Evolutionary conservation across 768 basidiomycete genomes (phyloP), one percentile per base, ranked within the genome.

Genomic region (Butyriboletus loyo): DNA sequence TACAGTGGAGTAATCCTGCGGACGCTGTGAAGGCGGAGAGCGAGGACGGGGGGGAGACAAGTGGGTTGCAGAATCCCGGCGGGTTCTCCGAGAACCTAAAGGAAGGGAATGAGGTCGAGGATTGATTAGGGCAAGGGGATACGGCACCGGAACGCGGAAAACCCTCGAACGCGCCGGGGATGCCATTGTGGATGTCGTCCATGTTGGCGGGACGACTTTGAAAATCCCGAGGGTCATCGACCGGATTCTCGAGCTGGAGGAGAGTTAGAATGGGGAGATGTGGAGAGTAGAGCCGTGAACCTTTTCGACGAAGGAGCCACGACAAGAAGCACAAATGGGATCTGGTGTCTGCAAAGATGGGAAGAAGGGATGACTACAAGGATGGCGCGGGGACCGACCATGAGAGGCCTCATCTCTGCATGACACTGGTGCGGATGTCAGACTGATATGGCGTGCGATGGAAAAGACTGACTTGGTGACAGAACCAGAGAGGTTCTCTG

Each of bases 321-420:
- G 77, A 70, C 92, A 96, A 22, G 85, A 87, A 44, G 91, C 83
- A 67, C 92, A 96, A 39, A 85, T 80, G 13, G 90, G 88, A 72
- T 92, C 81, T 36, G 90, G 90, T 4, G 83, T 78, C 90, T 92
- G 64, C 56, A 59, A 50, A 25, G 2, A n/a, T 11, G 21, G 21
- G 39, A 30, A 10, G 10, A 30, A 17, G 17, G 19, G 11, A 15
- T 54, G 47, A 50, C 15, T 4, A 27, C 11, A 8, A 14, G 42
- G 27, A 21, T 35, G 22, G 28, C 1, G 15, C 6, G 22, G 41
- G 24, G 37, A 62, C 76, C 36, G 58, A 92, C 90, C 87, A 89
- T 91, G 41, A 93, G 72, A 1, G 92, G 91, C 47, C 86, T 75
- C 90, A 91, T 94, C 72, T 95, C 90, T 48, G 88, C 84, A 66